Percentiles rank a stretch among this genome's conserved stretches.
These are phyloP conservation scores for Urochloa ruziziensis DNA, from an alignment of 176 grass and related monocot species.

Conservation along the genomic window DNA sequence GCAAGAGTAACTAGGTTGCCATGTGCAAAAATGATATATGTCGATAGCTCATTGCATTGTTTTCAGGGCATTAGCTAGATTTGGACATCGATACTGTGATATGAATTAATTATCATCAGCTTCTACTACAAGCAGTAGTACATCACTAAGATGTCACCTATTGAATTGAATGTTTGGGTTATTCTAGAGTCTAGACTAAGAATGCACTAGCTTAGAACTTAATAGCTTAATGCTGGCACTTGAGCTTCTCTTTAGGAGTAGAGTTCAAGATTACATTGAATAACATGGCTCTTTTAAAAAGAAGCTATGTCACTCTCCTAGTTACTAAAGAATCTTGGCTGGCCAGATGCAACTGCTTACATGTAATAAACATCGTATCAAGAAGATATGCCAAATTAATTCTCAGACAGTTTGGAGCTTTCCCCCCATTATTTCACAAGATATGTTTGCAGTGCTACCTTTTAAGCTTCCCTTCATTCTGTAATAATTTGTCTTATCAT, in stretches of 20 bases:
- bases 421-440: background rate
- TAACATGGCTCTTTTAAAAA: background rate
- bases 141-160: background rate
- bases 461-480: background rate
- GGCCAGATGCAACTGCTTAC: background rate
- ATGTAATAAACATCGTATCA: background rate
- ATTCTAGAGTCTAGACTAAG: background rate
- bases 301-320: background rate
- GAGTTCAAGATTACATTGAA: background rate
- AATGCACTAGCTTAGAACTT: background rate
- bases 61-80: background rate
- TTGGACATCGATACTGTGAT: background rate
- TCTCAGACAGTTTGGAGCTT: background rate
- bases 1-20: background rate
- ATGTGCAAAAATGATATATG: background rate
- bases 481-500: slow-evolving; percentile 8
- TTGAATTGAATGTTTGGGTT: background rate
- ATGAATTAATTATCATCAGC: background rate
- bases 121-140: background rate
- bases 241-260: background rate
- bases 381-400: slow-evolving; percentile 6
- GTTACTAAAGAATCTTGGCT: background rate
- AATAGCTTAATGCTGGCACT: background rate
- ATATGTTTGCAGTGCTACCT: background rate
- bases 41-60: background rate